Evolutionary conservation across 768 basidiomycete species (phyloP), one percentile per base, ranked within the genome.

Genomic region (Pulveroboletus frians): DNA sequence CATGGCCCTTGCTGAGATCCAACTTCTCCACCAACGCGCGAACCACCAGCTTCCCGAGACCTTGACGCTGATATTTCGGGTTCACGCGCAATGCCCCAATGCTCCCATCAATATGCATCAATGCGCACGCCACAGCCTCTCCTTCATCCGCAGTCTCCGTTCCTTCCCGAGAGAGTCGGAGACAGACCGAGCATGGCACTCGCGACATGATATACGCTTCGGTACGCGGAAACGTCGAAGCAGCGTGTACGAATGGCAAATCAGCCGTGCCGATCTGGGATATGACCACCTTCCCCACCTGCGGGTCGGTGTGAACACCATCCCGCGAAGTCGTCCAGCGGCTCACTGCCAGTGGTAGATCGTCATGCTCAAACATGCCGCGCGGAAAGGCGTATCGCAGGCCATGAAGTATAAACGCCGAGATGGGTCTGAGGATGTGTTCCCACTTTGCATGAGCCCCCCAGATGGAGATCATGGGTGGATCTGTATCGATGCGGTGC

Each of bases 81-180:
- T 55, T 46, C 20, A 60, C 55, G 5, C 13, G 42, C 39, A 60
- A 34, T 1, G 39, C 38, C 10, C 53, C 65, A 13, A 57, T 50
- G 31, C 51, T 66, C 9, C 57, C 58, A 10, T 60, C 62, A 15
- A 47, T 34, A 50, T 60, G 54, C 46, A 65, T 47, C 38, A 62
- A 13, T 29, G 32, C 57, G 27, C 52, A 53, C 30, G 50, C 58
- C 2, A 54, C 46, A 15, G 51, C 51, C 9, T 27, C 39, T 6
- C 8, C 34, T 4, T 10, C 34, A 10, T 42, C 45, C 26, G 9
- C 20, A 20, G 6, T 17, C 11, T 20, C 40, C 10, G 0, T 21
- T 13, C 31, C 42, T 5, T 31, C 39, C 7, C 36, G 39, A 13
- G 31, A 32, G 31, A 15, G 35, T 20, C 57, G 52, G 54, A 67